Evolutionary conservation across 2,329 filamentous ascomycete species (phyloP), one percentile per base, ranked within the genome.

Genomic region (Ophioceras dolichostomum): DNA sequence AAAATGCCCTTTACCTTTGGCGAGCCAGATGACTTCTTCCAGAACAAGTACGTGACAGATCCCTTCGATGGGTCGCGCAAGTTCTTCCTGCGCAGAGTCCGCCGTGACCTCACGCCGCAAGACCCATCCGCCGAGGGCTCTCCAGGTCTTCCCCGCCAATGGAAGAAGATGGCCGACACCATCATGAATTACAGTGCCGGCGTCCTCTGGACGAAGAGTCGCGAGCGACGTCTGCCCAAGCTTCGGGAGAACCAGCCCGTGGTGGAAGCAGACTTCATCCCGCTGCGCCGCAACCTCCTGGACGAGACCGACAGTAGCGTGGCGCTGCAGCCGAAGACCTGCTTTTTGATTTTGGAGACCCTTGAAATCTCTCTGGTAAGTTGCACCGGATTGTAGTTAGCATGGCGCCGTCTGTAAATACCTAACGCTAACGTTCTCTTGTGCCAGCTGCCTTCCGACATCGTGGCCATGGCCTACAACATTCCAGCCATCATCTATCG

Each of bases 121-220:
- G 82, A 87, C 50, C 67, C 67, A 1, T 73, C 85, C 5, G 82
- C 83, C 0, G 58, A 64, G 1, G n/a, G n/a, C n/a, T n/a, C n/a
- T n/a, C n/a, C n/a, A n/a, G n/a, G n/a, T n/a, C n/a, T n/a, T n/a
- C n/a, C n/a, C n/a, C n/a, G n/a, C n/a, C n/a, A n/a, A n/a, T 64
- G 62, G 36, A 49, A 53, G 41, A 45, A 54, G 37, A 41, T 49
- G 2, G 39, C 42, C 10, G 58, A 67, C 16, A 80, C 73, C 38
- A 94, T 96, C 45, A 71, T 89, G 43, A 79, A 88, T 47, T 96
- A 91, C 57, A 87, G 80, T 36, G 72, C 83, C 47, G 94, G 84
- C 52, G n/a, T n/a, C n/a, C 63, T 88, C 14, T 89, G 74, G 59
- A 65, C 67, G 5, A 81, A 76, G 17, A 59, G 76, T 42, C 65